Evolutionary conservation across 345 rosid genomes (phyloP).

Genomic region (Draba incana): DNA sequence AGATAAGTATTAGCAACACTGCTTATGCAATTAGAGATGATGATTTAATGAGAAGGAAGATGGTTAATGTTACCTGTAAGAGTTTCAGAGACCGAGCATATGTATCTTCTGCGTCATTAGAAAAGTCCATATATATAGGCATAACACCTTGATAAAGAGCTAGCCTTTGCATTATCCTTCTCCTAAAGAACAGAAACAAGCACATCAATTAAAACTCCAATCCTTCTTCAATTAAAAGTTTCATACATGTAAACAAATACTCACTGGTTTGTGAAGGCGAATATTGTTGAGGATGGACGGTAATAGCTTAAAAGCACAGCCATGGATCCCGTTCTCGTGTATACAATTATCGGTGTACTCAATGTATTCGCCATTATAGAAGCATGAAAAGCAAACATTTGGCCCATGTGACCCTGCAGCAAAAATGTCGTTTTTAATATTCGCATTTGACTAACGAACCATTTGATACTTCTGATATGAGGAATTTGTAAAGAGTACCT

Average conservation of each 20-base stretch:
- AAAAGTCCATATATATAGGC: conserved; percentile 85
- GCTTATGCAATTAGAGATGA: conserved; percentile 5
- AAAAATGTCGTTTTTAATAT: conserved; percentile 28
- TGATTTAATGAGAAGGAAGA: not conserved
- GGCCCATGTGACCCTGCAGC: conserved; percentile 88
- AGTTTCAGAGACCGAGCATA: conserved; percentile 73
- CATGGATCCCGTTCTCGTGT: conserved; percentile 97
- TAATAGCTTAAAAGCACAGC: conserved; percentile 83
- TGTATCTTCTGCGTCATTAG: conserved; percentile 91
- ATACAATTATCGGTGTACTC: conserved; percentile 74
- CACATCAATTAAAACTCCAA: conserved; percentile 3
- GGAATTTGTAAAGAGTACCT: conserved; percentile 49
- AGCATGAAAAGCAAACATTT: conserved; percentile 96
- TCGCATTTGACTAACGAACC: not conserved
- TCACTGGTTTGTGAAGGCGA: conserved; percentile 94
- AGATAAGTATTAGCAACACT: conserved; percentile 17
- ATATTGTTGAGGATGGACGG: conserved; percentile 81
- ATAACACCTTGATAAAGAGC: conserved; percentile 87
- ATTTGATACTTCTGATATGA: not conserved
- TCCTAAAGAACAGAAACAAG: conserved; percentile 50
- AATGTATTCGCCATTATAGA: conserved; percentile 94
- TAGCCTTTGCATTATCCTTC: conserved; percentile 86
- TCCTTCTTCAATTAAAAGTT: not conserved
- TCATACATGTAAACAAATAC: conserved; percentile 37
- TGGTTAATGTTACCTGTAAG: conserved; percentile 51